Conservation (phyloP, 768 basidiomycete species). For the Amanita exitialis region DNA sequence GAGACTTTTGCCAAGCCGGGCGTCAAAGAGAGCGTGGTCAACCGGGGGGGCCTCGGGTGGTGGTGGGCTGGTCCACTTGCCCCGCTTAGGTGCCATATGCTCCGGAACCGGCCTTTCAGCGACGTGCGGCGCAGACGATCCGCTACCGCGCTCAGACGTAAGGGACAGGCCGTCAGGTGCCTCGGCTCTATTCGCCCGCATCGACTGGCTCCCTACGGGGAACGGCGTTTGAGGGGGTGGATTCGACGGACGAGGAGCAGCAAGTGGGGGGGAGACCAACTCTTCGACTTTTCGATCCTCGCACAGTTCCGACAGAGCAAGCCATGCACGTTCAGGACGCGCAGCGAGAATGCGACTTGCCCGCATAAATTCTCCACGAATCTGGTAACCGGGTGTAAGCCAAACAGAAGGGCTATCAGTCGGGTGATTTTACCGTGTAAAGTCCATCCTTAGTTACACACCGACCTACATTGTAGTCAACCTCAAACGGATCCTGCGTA, state of each 20-base stretch:
- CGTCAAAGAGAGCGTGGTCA: constrained; percentile 60
- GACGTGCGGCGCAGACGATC: constrained; percentile 16
- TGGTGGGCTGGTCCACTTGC: constrained; percentile 81
- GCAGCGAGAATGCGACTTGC: constrained; percentile 76
- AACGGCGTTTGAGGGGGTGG: constrained; percentile 67
- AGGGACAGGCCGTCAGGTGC: constrained; percentile 44
- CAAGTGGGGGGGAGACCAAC: constrained; percentile 36
- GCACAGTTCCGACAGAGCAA: constrained; percentile 82
- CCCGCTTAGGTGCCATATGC: constrained; percentile 74
- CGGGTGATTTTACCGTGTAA: constrained; percentile 55
- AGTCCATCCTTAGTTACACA: constrained; percentile 96
- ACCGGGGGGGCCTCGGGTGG: constrained; percentile 64
- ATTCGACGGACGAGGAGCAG: constrained; percentile 29
- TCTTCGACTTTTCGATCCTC: constrained; percentile 77
- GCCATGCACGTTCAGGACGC: constrained; percentile 72
- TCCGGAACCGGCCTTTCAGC: constrained; percentile 42
- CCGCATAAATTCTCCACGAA: constrained; percentile 98
- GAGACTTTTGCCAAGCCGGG: constrained; percentile 53
- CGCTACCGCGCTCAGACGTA: constrained; percentile 32
- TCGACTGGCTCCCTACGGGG: constrained; percentile 51
- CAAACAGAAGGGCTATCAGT: neutral
- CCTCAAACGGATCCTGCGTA: constrained; percentile 87
- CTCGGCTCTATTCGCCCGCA: constrained; percentile 33
- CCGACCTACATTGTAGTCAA: constrained; percentile 91
- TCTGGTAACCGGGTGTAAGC: constrained; percentile 34